These are phyloP conservation scores for Monilinia polystroma DNA, from an alignment of 2,329 filamentous ascomycete genomes.

Conservation along the genomic window DNA sequence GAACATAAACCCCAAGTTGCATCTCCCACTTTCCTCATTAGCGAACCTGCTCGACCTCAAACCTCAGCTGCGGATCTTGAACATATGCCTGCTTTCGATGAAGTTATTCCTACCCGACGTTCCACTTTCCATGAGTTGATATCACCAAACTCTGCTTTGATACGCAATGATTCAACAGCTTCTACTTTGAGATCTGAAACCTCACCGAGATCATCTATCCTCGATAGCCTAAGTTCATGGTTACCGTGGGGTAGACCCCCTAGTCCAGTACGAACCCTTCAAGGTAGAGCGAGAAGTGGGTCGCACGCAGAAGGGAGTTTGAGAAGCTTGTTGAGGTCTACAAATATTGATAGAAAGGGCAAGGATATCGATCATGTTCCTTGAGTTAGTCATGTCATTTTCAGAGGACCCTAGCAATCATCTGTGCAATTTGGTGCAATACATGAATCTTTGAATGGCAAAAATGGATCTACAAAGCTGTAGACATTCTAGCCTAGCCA, in stretches of 20 bases:
- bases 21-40: constrained; percentile 48
- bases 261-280: constrained; percentile 26
- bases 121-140: constrained; percentile 30
- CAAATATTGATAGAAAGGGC: constrained; percentile 39
- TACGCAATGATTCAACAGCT: constrained; percentile 35
- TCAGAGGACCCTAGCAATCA: background rate
- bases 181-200: constrained; percentile 32
- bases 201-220: constrained; percentile 30
- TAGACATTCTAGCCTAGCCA: no score
- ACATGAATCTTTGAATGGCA: no score
- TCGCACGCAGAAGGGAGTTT: constrained; percentile 57
- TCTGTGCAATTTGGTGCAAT: no score
- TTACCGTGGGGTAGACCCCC: constrained; percentile 36
- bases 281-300: constrained; percentile 38
- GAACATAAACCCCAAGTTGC: constrained; percentile 40
- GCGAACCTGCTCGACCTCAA: constrained; percentile 57
- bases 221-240: constrained; percentile 38
- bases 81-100: constrained; percentile 27
- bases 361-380: constrained; percentile 35
- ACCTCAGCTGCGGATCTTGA: constrained; percentile 47
- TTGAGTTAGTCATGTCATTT: background rate
- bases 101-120: constrained; percentile 23
- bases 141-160: constrained; percentile 31
- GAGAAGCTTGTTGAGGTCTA: constrained; percentile 50
- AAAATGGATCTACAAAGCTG: no score